Percentiles rank a stretch among this genome's conserved stretches.
phyloP scores from a whole-genome alignment of 257 asterid genomes.

The Plectranthus barbatus region DNA sequence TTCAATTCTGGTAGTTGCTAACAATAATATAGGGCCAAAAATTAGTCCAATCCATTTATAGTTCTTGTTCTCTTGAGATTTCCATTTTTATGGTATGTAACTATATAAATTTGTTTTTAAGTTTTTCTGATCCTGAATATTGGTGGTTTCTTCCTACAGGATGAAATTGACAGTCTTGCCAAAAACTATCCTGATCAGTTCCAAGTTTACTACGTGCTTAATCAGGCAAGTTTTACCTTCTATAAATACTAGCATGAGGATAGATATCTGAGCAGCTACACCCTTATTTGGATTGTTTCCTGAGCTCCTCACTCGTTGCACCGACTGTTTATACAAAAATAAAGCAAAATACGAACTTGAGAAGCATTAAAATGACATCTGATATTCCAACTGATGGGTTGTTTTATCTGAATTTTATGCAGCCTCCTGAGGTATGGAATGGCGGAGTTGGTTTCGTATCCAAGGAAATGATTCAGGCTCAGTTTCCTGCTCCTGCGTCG shows the following conservation, averaged over 20 bases:
- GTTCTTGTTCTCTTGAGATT: background rate
- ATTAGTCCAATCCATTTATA: background rate
- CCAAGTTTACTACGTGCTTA: slow-evolving; percentile 70
- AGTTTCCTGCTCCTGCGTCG: slow-evolving; percentile 74
- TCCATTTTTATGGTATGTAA: background rate
- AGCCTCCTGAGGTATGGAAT: slow-evolving; percentile 88
- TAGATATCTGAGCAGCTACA: background rate
- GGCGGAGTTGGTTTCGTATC: slow-evolving; percentile 90
- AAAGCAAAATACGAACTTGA: background rate
- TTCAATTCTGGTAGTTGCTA: background rate
- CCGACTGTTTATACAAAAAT: background rate
- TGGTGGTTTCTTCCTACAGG: slow-evolving; percentile 35
- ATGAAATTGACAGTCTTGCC: slow-evolving; percentile 62
- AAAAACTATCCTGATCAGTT: slow-evolving; percentile 49
- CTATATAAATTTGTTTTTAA: background rate
- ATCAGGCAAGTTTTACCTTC: slow-evolving; percentile 47
- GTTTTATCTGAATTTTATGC: slow-evolving; percentile 8
- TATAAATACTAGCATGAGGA: background rate
- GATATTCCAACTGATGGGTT: background rate
- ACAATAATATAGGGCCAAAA: background rate
- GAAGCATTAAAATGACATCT: background rate
- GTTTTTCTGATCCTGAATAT: background rate
- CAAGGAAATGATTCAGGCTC: slow-evolving; percentile 82
- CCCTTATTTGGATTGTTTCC: background rate
- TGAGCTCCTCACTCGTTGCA: background rate